Evolutionary conservation across 331 rosid species (phyloP).

Genomic region (Dryas integrifolia): DNA sequence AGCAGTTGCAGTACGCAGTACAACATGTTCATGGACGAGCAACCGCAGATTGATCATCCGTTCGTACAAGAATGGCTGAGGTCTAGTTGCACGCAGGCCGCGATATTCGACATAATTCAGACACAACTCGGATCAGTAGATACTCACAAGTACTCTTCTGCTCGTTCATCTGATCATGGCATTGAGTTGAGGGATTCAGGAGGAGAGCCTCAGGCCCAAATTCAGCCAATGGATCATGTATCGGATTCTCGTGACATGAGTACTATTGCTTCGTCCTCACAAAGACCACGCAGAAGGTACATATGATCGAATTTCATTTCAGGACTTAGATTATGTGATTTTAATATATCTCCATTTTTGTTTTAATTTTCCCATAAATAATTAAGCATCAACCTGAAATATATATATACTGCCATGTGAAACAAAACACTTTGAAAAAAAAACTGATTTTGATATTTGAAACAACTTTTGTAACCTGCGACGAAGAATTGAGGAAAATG

Average conservation of each 20-base stretch:
- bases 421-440: too few species aligned
- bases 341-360: background rate
- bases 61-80: conserved; percentile 36
- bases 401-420: too few species aligned
- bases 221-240: conserved; percentile 26
- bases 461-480: background rate
- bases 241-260: conserved; percentile 13
- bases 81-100: conserved; percentile 11
- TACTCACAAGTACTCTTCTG: too few species aligned
- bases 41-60: conserved; percentile 19
- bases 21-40: conserved; percentile 17
- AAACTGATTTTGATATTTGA: background rate
- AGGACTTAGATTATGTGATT: background rate
- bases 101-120: conserved; percentile 20
- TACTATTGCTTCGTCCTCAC: conserved; percentile 22
- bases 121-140: conserved; percentile 17
- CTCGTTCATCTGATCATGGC: background rate
- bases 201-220: background rate
- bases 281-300: conserved; percentile 49
- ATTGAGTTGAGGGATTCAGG: background rate
- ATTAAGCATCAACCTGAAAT: too few species aligned
- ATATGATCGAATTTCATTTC: background rate
- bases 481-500: conserved; percentile 11
- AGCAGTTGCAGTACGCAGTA: background rate
- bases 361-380: too few species aligned